A percentile compares a stretch with the other conserved stretches of the same genome.
Evolutionary conservation across 352 stramenopile genomes (phyloP).

Genomic region (Phytophthora pistaciae): DNA sequence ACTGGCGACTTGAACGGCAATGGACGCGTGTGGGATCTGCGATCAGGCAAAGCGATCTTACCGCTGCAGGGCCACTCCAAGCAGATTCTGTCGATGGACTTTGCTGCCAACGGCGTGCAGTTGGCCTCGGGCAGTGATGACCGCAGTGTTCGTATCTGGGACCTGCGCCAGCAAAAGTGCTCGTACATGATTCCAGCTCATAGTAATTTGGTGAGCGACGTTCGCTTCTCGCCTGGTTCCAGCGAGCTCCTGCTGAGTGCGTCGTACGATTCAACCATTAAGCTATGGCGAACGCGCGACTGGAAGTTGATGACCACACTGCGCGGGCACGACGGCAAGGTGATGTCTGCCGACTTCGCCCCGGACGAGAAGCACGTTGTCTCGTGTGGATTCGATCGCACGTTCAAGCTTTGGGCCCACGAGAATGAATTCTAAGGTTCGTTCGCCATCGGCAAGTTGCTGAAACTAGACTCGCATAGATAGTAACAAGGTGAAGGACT

Average conservation of each 20-base stretch:
- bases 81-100: constrained; percentile 95
- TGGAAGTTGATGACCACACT: constrained; percentile 93
- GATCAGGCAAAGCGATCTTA: constrained; percentile 94
- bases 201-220: constrained; percentile 94
- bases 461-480: constrained; percentile 14
- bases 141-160: constrained; percentile 97
- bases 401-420: constrained; percentile 94
- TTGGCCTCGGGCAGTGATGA: constrained; percentile 96
- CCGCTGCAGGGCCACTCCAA: constrained; percentile 95
- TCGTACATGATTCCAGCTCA: constrained; percentile 96
- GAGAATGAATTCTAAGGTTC: constrained; percentile 87
- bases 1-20: constrained; percentile 97
- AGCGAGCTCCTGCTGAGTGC: constrained; percentile 92
- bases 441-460: not conserved
- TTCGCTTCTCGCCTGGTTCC: constrained; percentile 84
- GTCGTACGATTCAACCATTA: constrained; percentile 96
- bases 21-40: constrained; percentile 96
- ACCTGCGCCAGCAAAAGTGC: constrained; percentile 93
- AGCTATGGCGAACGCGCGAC: constrained; percentile 95
- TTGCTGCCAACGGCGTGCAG: constrained; percentile 94
- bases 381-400: constrained; percentile 92
- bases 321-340: constrained; percentile 95
- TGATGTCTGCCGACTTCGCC: constrained; percentile 94
- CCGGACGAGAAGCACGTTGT: constrained; percentile 91
- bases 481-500: not conserved